Percentiles rank a stretch among this genome's conserved stretches.
Conservation (phyloP, 2,329 filamentous ascomycete species). For the Elsinoe batatas region DNA sequence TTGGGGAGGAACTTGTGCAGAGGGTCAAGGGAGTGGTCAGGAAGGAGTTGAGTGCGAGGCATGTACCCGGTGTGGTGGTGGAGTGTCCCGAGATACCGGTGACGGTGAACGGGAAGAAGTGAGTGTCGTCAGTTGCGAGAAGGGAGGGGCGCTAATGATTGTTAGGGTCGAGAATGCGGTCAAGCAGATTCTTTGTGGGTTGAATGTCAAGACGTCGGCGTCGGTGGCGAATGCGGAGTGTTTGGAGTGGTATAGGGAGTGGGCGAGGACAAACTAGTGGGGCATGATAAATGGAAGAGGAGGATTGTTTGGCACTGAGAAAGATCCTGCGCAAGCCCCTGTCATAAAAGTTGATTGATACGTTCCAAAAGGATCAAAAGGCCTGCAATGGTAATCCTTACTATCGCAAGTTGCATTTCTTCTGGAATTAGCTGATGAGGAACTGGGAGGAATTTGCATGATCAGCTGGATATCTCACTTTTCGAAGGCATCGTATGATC, state of each 20-base stretch:
- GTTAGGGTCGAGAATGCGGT: constrained; percentile 84
- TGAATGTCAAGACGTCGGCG: constrained; percentile 78
- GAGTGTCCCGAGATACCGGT: constrained; percentile 80
- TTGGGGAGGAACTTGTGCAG: constrained; percentile 50
- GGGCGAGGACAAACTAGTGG: constrained; percentile 48
- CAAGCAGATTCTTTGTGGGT: constrained; percentile 86
- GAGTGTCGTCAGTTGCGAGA: constrained; percentile 29
- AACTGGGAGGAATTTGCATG: too few relatives aligned
- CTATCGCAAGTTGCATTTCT: too few relatives aligned
- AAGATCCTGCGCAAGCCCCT: background rate
- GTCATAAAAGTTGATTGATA: background rate
- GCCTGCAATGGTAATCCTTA: too few relatives aligned
- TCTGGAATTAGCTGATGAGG: too few relatives aligned
- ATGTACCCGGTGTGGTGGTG: constrained; percentile 77
- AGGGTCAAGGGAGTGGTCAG: constrained; percentile 60
- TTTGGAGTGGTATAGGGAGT: constrained; percentile 76
- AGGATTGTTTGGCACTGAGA: too few relatives aligned
- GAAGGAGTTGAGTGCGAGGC: constrained; percentile 72
- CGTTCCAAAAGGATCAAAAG: too few relatives aligned
- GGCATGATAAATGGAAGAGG: too few relatives aligned
- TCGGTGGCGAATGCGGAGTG: constrained; percentile 89
- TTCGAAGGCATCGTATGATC: too few relatives aligned
- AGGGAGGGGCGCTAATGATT: constrained; percentile 6
- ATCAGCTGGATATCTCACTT: too few relatives aligned
- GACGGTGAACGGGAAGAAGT: constrained; percentile 94